Evolutionary conservation across 495 filamentous ascomycete genomes (phyloP).

Genomic region (Poronia punctata): DNA sequence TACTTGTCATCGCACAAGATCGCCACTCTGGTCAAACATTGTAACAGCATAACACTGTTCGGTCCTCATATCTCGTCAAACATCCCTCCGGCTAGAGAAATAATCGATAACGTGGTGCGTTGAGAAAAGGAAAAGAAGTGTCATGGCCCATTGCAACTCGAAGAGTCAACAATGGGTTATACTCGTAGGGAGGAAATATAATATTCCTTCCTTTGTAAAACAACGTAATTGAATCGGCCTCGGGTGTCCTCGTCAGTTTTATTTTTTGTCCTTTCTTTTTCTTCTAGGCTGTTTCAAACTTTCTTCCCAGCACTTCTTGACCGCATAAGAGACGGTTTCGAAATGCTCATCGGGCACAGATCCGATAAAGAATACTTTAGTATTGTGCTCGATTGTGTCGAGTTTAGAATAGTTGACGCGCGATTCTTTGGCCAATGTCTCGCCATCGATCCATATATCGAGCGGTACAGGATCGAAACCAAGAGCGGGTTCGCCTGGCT

Average conservation of each 20-base stretch:
- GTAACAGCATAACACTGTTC: too few relatives aligned
- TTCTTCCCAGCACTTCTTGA: conserved; percentile 39
- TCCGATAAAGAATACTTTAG: conserved; percentile 40
- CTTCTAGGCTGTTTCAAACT: conserved; percentile 29
- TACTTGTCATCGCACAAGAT: too few relatives aligned
- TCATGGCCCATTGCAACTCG: too few relatives aligned
- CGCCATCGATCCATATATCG: conserved; percentile 27
- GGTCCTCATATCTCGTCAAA: too few relatives aligned
- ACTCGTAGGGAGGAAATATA: too few relatives aligned
- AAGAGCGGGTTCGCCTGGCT: conserved; percentile 33
- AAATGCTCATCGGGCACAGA: conserved; percentile 26
- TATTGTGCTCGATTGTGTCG: conserved; percentile 42
- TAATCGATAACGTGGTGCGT: too few relatives aligned
- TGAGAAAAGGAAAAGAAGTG: too few relatives aligned
- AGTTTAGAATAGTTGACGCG: conserved; percentile 41
- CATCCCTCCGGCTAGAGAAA: too few relatives aligned
- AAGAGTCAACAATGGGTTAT: too few relatives aligned
- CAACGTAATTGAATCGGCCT: too few relatives aligned
- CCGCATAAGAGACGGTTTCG: conserved; percentile 30
- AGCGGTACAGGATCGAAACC: conserved; percentile 35
- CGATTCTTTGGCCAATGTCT: conserved; percentile 38
- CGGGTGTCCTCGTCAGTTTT: not conserved
- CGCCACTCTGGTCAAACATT: too few relatives aligned
- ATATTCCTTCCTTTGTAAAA: too few relatives aligned
- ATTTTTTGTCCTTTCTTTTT: conserved; percentile 8